These are phyloP conservation scores for Linderniella brevidens DNA, from an alignment of 257 asterid genomes.

Conservation along the genomic window DNA sequence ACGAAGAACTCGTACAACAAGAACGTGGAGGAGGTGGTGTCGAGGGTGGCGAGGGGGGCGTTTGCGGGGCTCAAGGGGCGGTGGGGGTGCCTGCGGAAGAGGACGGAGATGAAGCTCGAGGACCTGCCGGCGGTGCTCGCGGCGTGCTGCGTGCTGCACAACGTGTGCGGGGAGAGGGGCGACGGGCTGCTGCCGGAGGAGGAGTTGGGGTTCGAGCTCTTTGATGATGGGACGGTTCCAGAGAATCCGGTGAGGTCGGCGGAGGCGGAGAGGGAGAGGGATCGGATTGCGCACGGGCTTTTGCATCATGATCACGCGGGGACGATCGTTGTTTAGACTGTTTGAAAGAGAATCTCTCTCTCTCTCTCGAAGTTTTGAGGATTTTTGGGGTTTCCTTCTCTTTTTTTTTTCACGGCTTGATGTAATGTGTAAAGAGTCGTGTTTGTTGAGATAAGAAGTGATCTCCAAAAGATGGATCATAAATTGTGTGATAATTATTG, in stretches of 20 bases:
- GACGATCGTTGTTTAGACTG: constrained; percentile 17
- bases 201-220: constrained; percentile 29
- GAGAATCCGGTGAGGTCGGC: constrained; percentile 32
- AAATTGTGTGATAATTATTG: too few relatives aligned
- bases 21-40: constrained; percentile 28
- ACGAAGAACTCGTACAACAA: constrained; percentile 58
- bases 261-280: constrained; percentile 29
- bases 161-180: constrained; percentile 52
- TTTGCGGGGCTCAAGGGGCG: constrained; percentile 60
- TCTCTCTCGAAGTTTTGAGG: too few relatives aligned
- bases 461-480: too few relatives aligned
- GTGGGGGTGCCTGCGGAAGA: constrained; percentile 68
- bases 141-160: constrained; percentile 78
- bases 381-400: too few relatives aligned
- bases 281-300: constrained; percentile 65
- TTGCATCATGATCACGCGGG: constrained; percentile 48
- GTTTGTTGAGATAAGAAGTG: too few relatives aligned
- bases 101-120: constrained; percentile 75
- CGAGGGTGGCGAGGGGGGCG: constrained; percentile 25
- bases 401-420: too few relatives aligned
- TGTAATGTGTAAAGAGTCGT: too few relatives aligned
- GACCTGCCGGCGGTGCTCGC: constrained; percentile 73
- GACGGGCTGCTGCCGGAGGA: constrained; percentile 35
- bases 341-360: not conserved
- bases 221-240: constrained; percentile 40